Base-by-base conservation (phyloP, 129 eudicot species). In the Escallonia herrerae region DNA sequence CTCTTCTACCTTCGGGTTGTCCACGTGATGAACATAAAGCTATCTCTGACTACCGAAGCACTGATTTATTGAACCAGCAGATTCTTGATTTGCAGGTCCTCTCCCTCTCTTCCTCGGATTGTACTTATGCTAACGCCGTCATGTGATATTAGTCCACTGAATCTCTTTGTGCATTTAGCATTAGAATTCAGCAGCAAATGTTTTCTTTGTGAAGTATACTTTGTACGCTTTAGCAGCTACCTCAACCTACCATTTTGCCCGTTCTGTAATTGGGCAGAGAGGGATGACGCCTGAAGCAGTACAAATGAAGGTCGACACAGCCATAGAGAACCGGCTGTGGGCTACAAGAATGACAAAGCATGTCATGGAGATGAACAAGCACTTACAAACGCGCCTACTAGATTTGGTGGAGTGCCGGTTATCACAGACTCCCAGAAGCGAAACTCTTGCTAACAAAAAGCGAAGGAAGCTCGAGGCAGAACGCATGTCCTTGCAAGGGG, bases 61-160 rank as follows among this genome's bases (percentile, higher is more conserved):
- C 73, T 58, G 15, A 66, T 40, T 62, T 70, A 51, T 55, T 80
- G 58, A 66, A 61, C 77, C 72, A 62, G 52, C 84, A 80, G 60
- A 71, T 71, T 57, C 64, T 66, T 61, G 84, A 80, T 62, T 42
- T 80, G 61, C 64, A 79, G 84, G 84, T 79, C 43, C 56, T 64
- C 38, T 60, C n/a, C 7, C 15, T 50, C n/a, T 42, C 73, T 71
- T 40, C 43, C 11, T 55, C 33, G 33, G 33, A 22, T 22, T 22
- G 33, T 22, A 22, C 33, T 22, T 22, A 22, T 22, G 33, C 33
- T 22, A 22, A 22, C 33, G 33, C 1, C 33, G 33, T 22, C 33
- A 0, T 22, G 33, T 22, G 33, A 22, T 22, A 22, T 22, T 22
- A 22, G 33, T 22, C 33, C 33, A 22, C 33, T 22, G 33, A 22